Conservation (phyloP, 306 rosid species). For the Arachis stenosperma region DNA sequence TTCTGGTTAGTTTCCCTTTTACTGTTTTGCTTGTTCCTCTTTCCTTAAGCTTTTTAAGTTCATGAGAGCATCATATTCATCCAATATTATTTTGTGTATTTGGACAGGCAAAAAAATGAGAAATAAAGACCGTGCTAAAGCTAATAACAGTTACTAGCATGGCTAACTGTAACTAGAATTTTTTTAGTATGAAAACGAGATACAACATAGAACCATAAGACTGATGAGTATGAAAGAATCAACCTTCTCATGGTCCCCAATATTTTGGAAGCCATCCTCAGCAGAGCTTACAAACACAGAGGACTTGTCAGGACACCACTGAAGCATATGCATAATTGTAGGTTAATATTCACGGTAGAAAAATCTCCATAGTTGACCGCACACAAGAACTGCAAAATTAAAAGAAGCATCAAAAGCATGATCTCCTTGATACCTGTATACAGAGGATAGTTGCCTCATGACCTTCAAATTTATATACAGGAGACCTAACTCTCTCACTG, state of each 20-base stretch:
- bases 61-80: no score
- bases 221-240: background rate
- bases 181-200: background rate
- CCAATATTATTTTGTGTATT: no score
- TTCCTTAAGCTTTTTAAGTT: no score
- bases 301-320: constrained; percentile 78
- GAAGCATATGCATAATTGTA: constrained; percentile 20
- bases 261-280: constrained; percentile 86
- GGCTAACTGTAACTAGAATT: no score
- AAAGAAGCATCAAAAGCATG: constrained; percentile 3
- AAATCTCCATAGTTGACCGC: background rate
- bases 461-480: constrained; percentile 81
- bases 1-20: no score
- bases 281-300: constrained; percentile 96
- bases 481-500: constrained; percentile 67
- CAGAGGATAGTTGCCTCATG: constrained; percentile 94
- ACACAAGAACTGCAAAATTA: constrained; percentile 9
- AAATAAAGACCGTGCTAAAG: no score
- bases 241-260: constrained; percentile 94
- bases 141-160: no score
- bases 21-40: no score
- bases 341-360: constrained; percentile 23
- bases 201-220: background rate
- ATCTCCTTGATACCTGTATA: constrained; percentile 67
- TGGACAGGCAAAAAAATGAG: no score